These are phyloP conservation scores for Fagus crenata DNA, from an alignment of 306 rosid genomes.

Conservation along the genomic window DNA sequence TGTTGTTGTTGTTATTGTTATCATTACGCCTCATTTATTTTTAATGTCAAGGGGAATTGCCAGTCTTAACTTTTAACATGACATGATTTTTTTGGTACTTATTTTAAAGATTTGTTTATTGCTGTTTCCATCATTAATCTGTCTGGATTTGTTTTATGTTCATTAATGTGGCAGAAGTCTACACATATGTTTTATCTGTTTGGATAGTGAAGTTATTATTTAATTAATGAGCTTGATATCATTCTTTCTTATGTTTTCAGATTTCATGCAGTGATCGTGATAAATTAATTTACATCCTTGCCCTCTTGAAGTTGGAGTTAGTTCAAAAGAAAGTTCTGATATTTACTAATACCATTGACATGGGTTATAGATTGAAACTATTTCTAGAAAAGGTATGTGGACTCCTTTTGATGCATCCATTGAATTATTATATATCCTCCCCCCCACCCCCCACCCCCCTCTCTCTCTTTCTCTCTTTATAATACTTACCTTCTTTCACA, in stretches of 20 bases:
- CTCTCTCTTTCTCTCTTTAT: not conserved
- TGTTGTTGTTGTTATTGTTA: too few relatives aligned
- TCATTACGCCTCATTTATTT: not conserved
- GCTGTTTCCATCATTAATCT: not conserved
- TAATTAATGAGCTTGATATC: not conserved
- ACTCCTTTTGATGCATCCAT: slow-evolving; percentile 21
- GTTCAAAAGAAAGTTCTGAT: slow-evolving; percentile 88
- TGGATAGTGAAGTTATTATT: not conserved
- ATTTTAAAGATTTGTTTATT: not conserved
- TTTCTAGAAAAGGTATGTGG: slow-evolving; percentile 79
- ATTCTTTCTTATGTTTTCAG: slow-evolving; percentile 31
- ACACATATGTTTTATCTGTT: too few relatives aligned
- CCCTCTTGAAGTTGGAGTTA: slow-evolving; percentile 84
- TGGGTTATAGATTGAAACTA: slow-evolving; percentile 75
- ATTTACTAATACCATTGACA: slow-evolving; percentile 81
- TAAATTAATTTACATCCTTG: slow-evolving; percentile 73
- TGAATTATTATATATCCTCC: not conserved
- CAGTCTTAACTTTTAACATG: not conserved
- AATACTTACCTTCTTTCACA: not conserved
- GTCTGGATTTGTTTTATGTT: too few relatives aligned
- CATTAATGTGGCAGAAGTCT: too few relatives aligned
- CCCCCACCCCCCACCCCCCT: too few relatives aligned
- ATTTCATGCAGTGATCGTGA: slow-evolving; percentile 66
- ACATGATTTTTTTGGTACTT: not conserved
- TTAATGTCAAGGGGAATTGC: not conserved